Evolutionary conservation across 2,329 filamentous ascomycete species (phyloP).

Genomic region (Xylaria sp.): DNA sequence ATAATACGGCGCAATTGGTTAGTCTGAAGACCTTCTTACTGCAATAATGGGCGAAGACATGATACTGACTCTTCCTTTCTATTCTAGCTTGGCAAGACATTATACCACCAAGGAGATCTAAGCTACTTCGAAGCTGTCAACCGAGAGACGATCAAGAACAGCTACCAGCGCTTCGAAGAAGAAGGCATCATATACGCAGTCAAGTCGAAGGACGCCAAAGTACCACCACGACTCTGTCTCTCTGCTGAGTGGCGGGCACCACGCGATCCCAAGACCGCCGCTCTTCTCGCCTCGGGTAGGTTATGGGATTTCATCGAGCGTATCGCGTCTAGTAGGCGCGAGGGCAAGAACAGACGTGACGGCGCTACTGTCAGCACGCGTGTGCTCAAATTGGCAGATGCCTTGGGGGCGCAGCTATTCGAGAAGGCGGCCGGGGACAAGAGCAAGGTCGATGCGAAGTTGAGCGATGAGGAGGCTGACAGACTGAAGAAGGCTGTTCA

Average conservation of each 20-base stretch:
- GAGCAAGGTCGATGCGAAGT: conserved; percentile 35
- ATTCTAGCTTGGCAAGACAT: conserved; percentile 79
- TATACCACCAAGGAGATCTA: conserved; percentile 95
- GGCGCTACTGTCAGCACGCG: conserved; percentile 80
- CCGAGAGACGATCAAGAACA: conserved; percentile 94
- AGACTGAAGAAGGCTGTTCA: conserved; percentile 40
- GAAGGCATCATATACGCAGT: conserved; percentile 79
- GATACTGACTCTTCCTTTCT: conserved; percentile 17
- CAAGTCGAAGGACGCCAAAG: conserved; percentile 60
- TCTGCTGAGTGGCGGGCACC: conserved; percentile 68
- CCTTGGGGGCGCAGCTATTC: conserved; percentile 66
- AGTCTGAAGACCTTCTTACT: conserved; percentile 28
- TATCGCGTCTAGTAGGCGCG: conserved; percentile 74
- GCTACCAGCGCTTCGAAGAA: conserved; percentile 80
- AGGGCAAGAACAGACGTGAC: conserved; percentile 95
- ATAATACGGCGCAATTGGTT: conserved; percentile 76
- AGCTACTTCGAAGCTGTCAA: conserved; percentile 98
- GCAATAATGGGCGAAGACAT: too few species aligned
- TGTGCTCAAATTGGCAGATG: conserved; percentile 71
- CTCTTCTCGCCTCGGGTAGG: conserved; percentile 63
- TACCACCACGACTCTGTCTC: conserved; percentile 59
- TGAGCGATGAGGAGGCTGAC: conserved; percentile 48
- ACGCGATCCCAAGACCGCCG: conserved; percentile 56
- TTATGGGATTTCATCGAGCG: conserved; percentile 90
- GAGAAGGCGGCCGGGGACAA: conserved; percentile 43